Evolutionary conservation across 495 filamentous ascomycete genomes (phyloP).

Genomic region (Tuber microsphaerosporum): DNA sequence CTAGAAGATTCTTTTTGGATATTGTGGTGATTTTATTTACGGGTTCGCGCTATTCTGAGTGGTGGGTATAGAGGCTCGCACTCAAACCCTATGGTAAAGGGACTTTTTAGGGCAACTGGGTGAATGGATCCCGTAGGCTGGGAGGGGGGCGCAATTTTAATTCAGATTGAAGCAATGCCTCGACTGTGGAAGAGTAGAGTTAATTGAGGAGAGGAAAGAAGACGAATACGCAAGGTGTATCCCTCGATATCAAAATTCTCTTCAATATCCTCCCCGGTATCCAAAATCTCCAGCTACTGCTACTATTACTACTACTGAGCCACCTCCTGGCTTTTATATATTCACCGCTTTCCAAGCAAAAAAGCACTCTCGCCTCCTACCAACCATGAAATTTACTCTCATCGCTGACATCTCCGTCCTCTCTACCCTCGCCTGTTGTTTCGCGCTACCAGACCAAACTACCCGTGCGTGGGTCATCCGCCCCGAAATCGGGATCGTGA

Average conservation of each 20-base stretch:
- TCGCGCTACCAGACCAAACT: background rate
- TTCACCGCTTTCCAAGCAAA: too few species aligned
- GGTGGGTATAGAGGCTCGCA: background rate
- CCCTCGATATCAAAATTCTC: background rate
- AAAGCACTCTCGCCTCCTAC: too few species aligned
- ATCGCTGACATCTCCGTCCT: background rate
- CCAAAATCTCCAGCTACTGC: too few species aligned
- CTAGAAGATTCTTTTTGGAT: background rate
- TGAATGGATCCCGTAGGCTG: background rate
- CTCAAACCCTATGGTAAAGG: background rate
- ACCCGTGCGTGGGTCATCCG: rapidly evolving
- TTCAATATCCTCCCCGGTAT: background rate
- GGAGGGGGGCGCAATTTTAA: background rate
- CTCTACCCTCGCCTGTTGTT: background rate
- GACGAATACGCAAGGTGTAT: background rate
- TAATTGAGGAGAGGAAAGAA: background rate
- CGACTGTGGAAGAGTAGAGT: background rate
- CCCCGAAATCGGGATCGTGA: background rate
- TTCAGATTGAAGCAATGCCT: background rate
- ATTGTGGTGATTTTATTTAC: background rate
- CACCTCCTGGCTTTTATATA: too few species aligned
- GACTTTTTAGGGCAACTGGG: background rate
- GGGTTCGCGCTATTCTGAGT: background rate
- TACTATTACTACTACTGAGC: too few species aligned
- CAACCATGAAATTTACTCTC: background rate